A percentile compares a stretch with the other conserved stretches of the same genome.
These are phyloP conservation scores for Astraeus odoratus DNA, from an alignment of 768 basidiomycete genomes.

Conservation along the genomic window DNA sequence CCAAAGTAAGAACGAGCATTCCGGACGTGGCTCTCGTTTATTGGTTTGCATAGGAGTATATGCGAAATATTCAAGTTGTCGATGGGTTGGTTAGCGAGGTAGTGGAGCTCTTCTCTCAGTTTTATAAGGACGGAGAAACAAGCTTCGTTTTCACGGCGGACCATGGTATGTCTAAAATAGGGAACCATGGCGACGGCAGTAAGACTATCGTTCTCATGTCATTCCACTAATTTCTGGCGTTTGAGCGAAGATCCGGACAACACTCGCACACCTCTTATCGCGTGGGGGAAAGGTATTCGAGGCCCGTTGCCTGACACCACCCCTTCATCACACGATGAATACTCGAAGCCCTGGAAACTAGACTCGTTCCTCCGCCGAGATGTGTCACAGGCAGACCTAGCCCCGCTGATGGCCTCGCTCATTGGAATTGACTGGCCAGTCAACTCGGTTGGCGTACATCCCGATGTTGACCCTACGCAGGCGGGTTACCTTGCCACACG, in stretches of 20 bases:
- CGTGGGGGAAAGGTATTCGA: constrained; percentile 76
- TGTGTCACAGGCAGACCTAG: constrained; percentile 78
- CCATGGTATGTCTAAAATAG: constrained; percentile 85
- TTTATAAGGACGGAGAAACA: constrained; percentile 64
- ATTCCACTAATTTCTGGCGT: constrained; percentile 1
- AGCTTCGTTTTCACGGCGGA: constrained; percentile 81
- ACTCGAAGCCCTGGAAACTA: constrained; percentile 59
- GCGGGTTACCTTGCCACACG: constrained; percentile 51
- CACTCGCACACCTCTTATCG: constrained; percentile 77
- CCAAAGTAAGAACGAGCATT: constrained; percentile 39
- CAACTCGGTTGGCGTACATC: constrained; percentile 77
- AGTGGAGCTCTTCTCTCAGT: constrained; percentile 53
- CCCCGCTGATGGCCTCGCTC: constrained; percentile 70
- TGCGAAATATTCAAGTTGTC: constrained; percentile 75
- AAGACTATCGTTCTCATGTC: constrained; percentile 12
- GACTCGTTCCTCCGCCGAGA: constrained; percentile 57
- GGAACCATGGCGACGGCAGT: constrained; percentile 89
- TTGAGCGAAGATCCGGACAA: constrained; percentile 68
- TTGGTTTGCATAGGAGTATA: constrained; percentile 58
- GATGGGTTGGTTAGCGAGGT: constrained; percentile 66
- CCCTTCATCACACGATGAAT: constrained; percentile 61
- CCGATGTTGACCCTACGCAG: constrained; percentile 57
- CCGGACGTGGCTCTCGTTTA: not conserved
- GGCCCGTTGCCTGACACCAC: constrained; percentile 52
- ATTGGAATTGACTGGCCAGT: constrained; percentile 71